Evolutionary conservation across 192 early-diverging fungal genomes (phyloP).

Genomic region (Gamsiella multidivaricata): DNA sequence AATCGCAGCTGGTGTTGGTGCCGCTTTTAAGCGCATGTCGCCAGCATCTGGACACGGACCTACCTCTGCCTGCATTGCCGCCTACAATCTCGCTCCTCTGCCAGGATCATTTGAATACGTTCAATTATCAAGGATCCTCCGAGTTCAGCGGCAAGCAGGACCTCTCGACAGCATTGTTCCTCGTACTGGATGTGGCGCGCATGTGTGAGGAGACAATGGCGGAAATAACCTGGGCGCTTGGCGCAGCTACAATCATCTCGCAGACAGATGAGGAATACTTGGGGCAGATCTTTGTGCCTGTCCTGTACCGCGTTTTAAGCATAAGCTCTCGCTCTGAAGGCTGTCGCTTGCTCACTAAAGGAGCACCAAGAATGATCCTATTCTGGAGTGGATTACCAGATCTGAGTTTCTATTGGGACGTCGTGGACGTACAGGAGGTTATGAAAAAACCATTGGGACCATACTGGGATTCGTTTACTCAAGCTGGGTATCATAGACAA

Average conservation of each 20-base stretch:
- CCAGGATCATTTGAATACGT: neutral
- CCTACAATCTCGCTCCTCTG: conserved; percentile 8
- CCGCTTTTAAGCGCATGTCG: conserved; percentile 11
- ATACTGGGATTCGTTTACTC: conserved; percentile 14
- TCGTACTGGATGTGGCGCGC: conserved; percentile 13
- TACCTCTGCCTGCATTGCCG: neutral
- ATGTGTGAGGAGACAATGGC: conserved; percentile 19
- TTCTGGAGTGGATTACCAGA: conserved; percentile 4
- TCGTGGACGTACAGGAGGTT: neutral
- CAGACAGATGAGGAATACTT: neutral
- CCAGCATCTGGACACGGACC: neutral
- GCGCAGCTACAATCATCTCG: neutral
- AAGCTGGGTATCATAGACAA: neutral
- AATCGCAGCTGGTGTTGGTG: conserved; percentile 7
- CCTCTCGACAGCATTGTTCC: neutral
- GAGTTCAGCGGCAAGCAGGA: neutral
- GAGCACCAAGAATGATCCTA: conserved; percentile 7
- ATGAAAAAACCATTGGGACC: neutral
- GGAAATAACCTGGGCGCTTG: conserved; percentile 21
- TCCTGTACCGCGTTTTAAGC: conserved; percentile 30
- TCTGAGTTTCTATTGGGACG: conserved; percentile 12
- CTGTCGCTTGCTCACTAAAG: conserved; percentile 20
- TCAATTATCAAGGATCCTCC: neutral
- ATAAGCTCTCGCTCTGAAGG: conserved; percentile 23
- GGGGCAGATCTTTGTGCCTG: neutral